phyloP scores from a whole-genome alignment of 257 asterid species.

The Ligustrum vulgare region DNA sequence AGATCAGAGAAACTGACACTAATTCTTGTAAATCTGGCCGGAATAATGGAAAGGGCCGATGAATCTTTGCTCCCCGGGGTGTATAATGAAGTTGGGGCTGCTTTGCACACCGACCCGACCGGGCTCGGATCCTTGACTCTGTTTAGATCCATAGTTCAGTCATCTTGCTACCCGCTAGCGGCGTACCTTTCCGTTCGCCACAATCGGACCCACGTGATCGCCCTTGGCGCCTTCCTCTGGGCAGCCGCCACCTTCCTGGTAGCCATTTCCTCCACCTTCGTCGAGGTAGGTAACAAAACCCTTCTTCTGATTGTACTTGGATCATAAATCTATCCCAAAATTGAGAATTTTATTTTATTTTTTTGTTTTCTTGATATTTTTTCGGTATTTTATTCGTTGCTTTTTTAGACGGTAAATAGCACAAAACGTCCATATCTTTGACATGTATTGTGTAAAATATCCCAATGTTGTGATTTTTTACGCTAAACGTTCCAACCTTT shows the following conservation, averaged over 20 bases:
- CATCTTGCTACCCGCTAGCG: slow-evolving; percentile 86
- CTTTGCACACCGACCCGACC: slow-evolving; percentile 85
- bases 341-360: not conserved
- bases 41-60: slow-evolving; percentile 90
- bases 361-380: not conserved
- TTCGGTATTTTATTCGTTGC: not conserved
- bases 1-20: slow-evolving; percentile 56
- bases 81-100: slow-evolving; percentile 77
- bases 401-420: not conserved
- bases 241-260: slow-evolving; percentile 80
- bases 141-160: slow-evolving; percentile 76
- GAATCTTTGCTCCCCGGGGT: slow-evolving; percentile 85
- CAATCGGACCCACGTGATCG: slow-evolving; percentile 68
- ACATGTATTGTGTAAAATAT: no score
- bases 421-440: no score
- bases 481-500: no score
- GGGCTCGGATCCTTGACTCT: slow-evolving; percentile 77
- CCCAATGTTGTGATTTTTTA: no score
- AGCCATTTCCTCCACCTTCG: slow-evolving; percentile 65
- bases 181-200: slow-evolving; percentile 72
- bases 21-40: slow-evolving; percentile 70
- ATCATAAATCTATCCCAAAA: not conserved
- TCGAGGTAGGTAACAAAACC: slow-evolving; percentile 38
- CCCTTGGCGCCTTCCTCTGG: slow-evolving; percentile 85
- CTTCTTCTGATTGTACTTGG: not conserved